Conservation (phyloP, 768 basidiomycete species). For the Lactarius tabidus region DNA sequence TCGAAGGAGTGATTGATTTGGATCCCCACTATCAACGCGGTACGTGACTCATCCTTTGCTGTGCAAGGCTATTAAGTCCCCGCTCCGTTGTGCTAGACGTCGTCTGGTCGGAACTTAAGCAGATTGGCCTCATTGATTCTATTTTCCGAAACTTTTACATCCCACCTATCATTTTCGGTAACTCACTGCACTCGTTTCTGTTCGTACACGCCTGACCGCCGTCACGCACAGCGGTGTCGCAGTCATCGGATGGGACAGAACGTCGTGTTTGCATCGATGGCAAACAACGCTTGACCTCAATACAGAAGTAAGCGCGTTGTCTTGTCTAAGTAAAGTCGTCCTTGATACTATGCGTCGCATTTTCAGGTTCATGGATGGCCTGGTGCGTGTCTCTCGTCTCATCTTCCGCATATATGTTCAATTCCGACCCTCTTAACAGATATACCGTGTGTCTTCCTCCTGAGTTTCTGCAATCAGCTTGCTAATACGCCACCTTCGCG, state of each 20-base stretch:
- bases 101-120: conserved; percentile 62
- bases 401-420: neutral
- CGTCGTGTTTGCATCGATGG: conserved; percentile 60
- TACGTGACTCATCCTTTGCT: conserved; percentile 30
- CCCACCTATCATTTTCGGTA: conserved; percentile 65
- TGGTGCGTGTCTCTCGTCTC: conserved; percentile 39
- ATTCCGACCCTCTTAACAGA: conserved; percentile 1
- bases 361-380: conserved; percentile 50
- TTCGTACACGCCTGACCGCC: neutral
- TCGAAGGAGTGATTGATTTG: conserved; percentile 46
- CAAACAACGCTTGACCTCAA: conserved; percentile 68
- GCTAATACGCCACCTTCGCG: neutral
- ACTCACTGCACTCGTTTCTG: conserved; percentile 19
- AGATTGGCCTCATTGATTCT: conserved; percentile 60
- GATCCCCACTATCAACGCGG: conserved; percentile 64
- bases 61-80: neutral
- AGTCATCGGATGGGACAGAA: conserved; percentile 41
- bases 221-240: conserved; percentile 36
- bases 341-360: neutral
- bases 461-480: neutral
- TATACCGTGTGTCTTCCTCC: conserved; percentile 6
- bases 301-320: conserved; percentile 43
- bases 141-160: conserved; percentile 60
- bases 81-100: conserved; percentile 39
- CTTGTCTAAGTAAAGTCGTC: neutral